Conservation (phyloP, 768 basidiomycete species). For the Tephrocybe sp. region DNA sequence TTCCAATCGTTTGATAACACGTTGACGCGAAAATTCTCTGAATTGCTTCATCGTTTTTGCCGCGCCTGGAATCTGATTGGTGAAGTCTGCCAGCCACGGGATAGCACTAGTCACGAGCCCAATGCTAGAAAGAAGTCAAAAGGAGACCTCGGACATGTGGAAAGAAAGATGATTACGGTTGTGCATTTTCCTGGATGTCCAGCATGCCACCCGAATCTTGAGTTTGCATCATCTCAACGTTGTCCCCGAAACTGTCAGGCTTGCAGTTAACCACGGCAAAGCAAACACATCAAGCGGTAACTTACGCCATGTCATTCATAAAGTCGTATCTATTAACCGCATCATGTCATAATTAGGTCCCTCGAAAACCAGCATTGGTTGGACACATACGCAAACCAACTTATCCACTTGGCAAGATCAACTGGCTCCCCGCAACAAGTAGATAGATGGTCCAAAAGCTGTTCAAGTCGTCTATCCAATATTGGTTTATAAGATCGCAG, state of each 20-base stretch:
- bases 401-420: slow-evolving; percentile 33
- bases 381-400: slow-evolving; percentile 33
- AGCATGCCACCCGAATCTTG: slow-evolving; percentile 3
- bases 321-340: slow-evolving; percentile 31
- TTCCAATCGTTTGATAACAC: slow-evolving; percentile 58
- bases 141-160: not conserved
- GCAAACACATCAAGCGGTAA: too few relatives aligned
- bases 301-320: slow-evolving; percentile 38
- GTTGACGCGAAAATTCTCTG: slow-evolving; percentile 42
- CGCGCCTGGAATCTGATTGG: slow-evolving; percentile 8
- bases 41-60: slow-evolving; percentile 13
- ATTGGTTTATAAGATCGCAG: slow-evolving; percentile 26
- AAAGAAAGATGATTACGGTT: slow-evolving; percentile 1
- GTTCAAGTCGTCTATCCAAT: slow-evolving; percentile 9
- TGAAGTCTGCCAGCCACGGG: slow-evolving; percentile 17
- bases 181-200: slow-evolving; percentile 7
- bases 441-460: slow-evolving; percentile 23
- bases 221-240: slow-evolving; percentile 12
- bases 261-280: too few relatives aligned
- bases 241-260: slow-evolving; percentile 25
- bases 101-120: slow-evolving; percentile 13
- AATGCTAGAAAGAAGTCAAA: slow-evolving; percentile 2
- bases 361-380: not conserved
- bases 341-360: not conserved
- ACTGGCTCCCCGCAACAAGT: slow-evolving; percentile 13